These are phyloP conservation scores for Paramecium biaurelia DNA, from an alignment of 73 alveolate species.

Conservation along the genomic window DNA sequence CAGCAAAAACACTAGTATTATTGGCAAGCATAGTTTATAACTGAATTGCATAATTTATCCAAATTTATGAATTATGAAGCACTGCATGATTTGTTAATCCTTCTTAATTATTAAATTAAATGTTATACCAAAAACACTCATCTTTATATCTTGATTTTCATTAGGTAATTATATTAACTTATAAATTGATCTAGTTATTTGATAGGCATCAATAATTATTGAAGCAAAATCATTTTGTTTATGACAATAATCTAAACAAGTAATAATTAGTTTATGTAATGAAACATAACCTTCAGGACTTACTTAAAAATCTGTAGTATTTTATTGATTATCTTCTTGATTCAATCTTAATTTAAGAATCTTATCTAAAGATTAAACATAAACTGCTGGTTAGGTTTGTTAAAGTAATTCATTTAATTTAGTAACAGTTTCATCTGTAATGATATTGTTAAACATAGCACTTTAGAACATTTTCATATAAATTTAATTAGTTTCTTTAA, in stretches of 20 bases:
- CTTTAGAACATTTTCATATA: slow-evolving; percentile 8
- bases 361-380: background rate
- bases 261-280: background rate
- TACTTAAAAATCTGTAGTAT: background rate
- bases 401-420: background rate
- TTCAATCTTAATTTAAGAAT: background rate
- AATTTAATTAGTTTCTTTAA: background rate
- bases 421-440: slow-evolving; percentile 1
- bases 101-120: background rate
- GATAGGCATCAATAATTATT: background rate
- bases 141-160: background rate
- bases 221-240: background rate
- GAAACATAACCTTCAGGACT: slow-evolving; percentile 45
- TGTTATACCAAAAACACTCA: background rate
- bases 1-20: slow-evolving; percentile 6
- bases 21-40: background rate
- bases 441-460: slow-evolving; percentile 8
- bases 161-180: background rate
- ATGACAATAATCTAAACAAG: background rate
- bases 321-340: background rate
- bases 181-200: background rate
- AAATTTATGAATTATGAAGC: background rate
- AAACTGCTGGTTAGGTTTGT: background rate
- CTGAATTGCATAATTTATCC: background rate
- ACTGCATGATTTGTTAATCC: slow-evolving; percentile 22